Conservation (phyloP, 2,329 filamentous ascomycete species). For the Calonectria henricotiae region DNA sequence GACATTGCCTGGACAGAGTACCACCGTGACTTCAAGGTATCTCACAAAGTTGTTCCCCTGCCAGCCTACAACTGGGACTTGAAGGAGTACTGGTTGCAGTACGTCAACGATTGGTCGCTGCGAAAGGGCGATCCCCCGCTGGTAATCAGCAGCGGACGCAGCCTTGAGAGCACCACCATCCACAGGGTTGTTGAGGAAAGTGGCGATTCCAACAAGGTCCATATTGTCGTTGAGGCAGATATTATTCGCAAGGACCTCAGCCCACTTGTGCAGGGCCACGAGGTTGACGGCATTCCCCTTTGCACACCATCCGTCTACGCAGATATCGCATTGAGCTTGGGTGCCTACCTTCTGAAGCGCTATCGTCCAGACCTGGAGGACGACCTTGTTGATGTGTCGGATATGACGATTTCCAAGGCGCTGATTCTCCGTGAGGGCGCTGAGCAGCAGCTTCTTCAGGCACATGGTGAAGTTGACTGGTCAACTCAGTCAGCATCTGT, state of each 20-base stretch:
- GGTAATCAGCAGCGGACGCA: conserved; percentile 31
- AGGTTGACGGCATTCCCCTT: conserved; percentile 45
- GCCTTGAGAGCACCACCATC: conserved; percentile 43
- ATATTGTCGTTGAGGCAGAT: conserved; percentile 43
- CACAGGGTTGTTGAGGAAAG: conserved; percentile 43
- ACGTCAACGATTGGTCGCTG: conserved; percentile 80
- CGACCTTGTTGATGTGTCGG: conserved; percentile 43
- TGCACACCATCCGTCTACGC: conserved; percentile 46
- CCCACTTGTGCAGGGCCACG: conserved; percentile 42
- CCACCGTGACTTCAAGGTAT: conserved; percentile 45
- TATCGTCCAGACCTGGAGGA: conserved; percentile 37
- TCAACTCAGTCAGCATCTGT: background rate
- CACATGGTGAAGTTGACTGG: conserved; percentile 45
- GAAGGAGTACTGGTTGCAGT: conserved; percentile 80
- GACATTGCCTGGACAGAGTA: conserved; percentile 52
- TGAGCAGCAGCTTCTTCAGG: conserved; percentile 38
- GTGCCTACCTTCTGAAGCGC: conserved; percentile 37
- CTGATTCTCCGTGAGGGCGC: conserved; percentile 36
- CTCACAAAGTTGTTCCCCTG: conserved; percentile 68
- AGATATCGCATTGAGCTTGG: conserved; percentile 43
- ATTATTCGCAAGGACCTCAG: conserved; percentile 45
- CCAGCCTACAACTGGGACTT: conserved; percentile 82
- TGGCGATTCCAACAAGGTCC: conserved; percentile 38
- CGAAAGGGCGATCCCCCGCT: conserved; percentile 69
- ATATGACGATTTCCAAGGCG: conserved; percentile 46